Evolutionary conservation across 164 flowering plant genomes (phyloP).

Genomic region (Dillenia suffruticosa): DNA sequence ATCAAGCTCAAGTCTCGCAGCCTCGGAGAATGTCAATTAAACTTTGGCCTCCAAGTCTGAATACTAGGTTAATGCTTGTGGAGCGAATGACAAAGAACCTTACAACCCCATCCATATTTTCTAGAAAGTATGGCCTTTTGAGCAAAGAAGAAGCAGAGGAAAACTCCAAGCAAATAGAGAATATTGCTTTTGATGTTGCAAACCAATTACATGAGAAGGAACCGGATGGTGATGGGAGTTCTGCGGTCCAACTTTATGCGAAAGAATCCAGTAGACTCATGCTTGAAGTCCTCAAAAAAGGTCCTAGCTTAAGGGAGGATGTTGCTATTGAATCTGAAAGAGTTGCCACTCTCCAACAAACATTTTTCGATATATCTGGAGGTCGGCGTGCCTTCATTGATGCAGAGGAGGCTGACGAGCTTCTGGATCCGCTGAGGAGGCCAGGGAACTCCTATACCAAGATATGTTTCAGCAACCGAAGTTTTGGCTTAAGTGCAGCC

Average conservation of each 20-base stretch:
- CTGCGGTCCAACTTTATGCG: slow-evolving; percentile 60
- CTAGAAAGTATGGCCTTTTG: slow-evolving; percentile 55
- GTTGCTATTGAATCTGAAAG: slow-evolving; percentile 25
- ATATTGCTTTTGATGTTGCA: slow-evolving; percentile 41
- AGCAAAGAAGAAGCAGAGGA: slow-evolving; percentile 54
- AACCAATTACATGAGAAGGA: slow-evolving; percentile 42
- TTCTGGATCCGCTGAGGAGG: slow-evolving; percentile 50
- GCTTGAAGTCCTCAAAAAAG: slow-evolving; percentile 55
- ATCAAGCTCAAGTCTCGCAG: slow-evolving; percentile 19
- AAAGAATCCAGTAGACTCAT: slow-evolving; percentile 58
- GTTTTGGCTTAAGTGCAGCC: slow-evolving; percentile 82
- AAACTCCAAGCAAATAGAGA: slow-evolving; percentile 51
- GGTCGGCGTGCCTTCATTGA: slow-evolving; percentile 70
- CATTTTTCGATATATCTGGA: slow-evolving; percentile 58
- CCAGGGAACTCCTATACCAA: slow-evolving; percentile 58
- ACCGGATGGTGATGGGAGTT: slow-evolving; percentile 65
- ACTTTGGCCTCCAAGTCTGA: slow-evolving; percentile 63
- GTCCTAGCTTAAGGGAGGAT: slow-evolving; percentile 36
- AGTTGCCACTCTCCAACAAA: slow-evolving; percentile 12
- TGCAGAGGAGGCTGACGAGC: slow-evolving; percentile 59
- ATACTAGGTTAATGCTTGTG: slow-evolving; percentile 49
- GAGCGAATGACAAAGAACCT: slow-evolving; percentile 56
- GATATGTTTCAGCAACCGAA: slow-evolving; percentile 90
- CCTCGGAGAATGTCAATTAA: slow-evolving; percentile 34
- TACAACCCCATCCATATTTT: slow-evolving; percentile 46